Evolutionary conservation across 2,329 filamentous ascomycete genomes (phyloP).

Genomic region (Sordariomycetes sp.): DNA sequence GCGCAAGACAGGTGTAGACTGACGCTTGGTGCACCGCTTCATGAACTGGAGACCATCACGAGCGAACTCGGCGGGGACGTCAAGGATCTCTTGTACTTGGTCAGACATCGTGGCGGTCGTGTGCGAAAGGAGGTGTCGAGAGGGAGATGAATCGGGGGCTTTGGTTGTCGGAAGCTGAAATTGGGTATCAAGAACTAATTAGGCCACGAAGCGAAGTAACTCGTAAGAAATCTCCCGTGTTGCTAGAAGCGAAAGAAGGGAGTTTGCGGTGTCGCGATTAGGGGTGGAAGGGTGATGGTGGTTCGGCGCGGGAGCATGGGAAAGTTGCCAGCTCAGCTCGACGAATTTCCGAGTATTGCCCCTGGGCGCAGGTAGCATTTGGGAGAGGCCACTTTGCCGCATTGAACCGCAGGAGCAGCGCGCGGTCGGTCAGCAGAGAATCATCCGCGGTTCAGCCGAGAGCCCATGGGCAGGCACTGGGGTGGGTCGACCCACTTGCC

Average conservation of each 20-base stretch:
- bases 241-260: not conserved
- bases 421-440: not conserved
- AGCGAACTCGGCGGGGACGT: slow-evolving; percentile 56
- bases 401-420: not conserved
- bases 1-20: slow-evolving; percentile 12
- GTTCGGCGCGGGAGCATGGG: not conserved
- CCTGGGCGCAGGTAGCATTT: not conserved
- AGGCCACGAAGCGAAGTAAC: not conserved
- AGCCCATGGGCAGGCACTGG: not conserved
- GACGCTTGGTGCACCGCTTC: slow-evolving; percentile 52
- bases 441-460: not conserved
- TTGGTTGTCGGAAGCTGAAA: not conserved
- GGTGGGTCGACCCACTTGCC: not conserved
- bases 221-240: not conserved
- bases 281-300: not conserved
- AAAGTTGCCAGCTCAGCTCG: not conserved
- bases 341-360: not conserved
- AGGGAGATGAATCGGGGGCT: not conserved
- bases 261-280: not conserved
- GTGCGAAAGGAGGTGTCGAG: not conserved
- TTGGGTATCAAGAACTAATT: not conserved
- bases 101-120: slow-evolving; percentile 40
- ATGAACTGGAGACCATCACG: slow-evolving; percentile 52
- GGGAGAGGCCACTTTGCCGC: not conserved
- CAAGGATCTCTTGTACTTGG: slow-evolving; percentile 59